These are phyloP conservation scores for Musa itinerans DNA, from an alignment of 176 grass and related monocot species.

Conservation along the genomic window DNA sequence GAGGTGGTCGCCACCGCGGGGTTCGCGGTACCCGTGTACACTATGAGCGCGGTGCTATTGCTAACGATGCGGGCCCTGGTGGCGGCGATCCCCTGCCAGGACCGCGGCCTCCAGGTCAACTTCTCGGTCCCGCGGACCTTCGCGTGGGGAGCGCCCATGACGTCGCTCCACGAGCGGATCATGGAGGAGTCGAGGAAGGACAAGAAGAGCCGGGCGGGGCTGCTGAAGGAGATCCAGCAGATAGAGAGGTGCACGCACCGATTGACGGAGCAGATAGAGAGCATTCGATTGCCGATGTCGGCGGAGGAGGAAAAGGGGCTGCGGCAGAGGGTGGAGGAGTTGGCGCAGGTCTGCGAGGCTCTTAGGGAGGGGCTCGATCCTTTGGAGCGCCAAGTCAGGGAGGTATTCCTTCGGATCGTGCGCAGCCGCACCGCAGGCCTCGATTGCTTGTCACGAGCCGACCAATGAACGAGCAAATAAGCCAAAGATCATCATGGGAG, in stretches of 20 bases:
- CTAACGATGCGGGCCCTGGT: conserved; percentile 67
- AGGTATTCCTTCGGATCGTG: conserved; percentile 86
- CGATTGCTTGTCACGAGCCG: conserved; percentile 18
- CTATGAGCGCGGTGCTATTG: conserved; percentile 57
- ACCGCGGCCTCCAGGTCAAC: conserved; percentile 57
- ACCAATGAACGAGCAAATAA: too few relatives aligned
- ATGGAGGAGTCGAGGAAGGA: conserved; percentile 72
- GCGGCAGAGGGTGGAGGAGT: conserved; percentile 31
- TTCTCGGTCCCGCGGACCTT: conserved; percentile 48
- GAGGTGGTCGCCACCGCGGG: conserved; percentile 35
- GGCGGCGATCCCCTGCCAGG: conserved; percentile 64
- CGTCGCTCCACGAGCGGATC: conserved; percentile 64
- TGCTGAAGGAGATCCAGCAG: conserved; percentile 69
- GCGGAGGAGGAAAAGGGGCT: conserved; percentile 46
- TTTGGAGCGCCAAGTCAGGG: conserved; percentile 62
- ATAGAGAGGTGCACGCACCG: conserved; percentile 54
- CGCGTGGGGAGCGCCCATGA: conserved; percentile 51
- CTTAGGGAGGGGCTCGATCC: conserved; percentile 57
- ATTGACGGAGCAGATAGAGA: conserved; percentile 50
- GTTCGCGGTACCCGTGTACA: conserved; percentile 42
- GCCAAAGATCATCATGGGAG: too few relatives aligned
- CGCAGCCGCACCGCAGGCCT: conserved; percentile 66
- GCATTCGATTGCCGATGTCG: conserved; percentile 9
- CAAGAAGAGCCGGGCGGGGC: conserved; percentile 44
- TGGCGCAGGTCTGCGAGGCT: conserved; percentile 33